A percentile compares a stretch with the other conserved stretches of the same genome.
Evolutionary conservation across 2,329 filamentous ascomycete species (phyloP).

Genomic region (Fonsecaea nubica): DNA sequence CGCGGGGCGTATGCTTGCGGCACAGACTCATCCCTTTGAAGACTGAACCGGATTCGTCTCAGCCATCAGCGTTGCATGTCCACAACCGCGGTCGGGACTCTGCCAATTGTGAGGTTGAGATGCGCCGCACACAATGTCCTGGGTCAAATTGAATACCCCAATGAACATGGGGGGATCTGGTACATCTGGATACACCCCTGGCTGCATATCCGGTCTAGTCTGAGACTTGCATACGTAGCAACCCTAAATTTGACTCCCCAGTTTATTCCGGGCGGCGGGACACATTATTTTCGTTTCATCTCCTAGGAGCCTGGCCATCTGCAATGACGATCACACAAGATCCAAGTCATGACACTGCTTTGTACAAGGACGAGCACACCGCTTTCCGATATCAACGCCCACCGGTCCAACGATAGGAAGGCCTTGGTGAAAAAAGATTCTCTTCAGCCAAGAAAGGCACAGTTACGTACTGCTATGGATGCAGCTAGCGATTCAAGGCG

Average conservation of each 20-base stretch:
- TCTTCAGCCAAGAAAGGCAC: background rate
- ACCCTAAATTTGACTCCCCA: conserved; percentile 21
- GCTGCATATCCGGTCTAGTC: conserved; percentile 17
- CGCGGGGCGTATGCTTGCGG: background rate
- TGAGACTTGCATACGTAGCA: conserved; percentile 31
- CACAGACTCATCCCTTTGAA: background rate
- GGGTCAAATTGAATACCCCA: background rate
- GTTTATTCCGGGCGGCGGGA: conserved; percentile 12
- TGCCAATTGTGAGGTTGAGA: background rate
- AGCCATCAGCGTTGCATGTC: background rate
- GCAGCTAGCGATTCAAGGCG: conserved; percentile 7
- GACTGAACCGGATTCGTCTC: background rate
- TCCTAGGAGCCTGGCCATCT: conserved; percentile 2
- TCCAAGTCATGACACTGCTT: background rate
- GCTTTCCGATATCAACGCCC: conserved; percentile 1
- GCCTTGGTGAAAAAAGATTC: background rate
- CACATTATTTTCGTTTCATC: conserved; percentile 14
- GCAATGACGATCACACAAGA: conserved; percentile 5
- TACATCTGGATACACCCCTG: conserved; percentile 1
- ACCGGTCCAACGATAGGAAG: background rate
- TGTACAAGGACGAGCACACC: background rate
- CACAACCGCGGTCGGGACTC: background rate
- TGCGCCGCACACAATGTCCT: background rate
- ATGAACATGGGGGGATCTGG: conserved; percentile 4
- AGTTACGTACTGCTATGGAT: background rate